phyloP scores from a whole-genome alignment of 768 basidiomycete genomes.

The Lenzites betulinus region DNA sequence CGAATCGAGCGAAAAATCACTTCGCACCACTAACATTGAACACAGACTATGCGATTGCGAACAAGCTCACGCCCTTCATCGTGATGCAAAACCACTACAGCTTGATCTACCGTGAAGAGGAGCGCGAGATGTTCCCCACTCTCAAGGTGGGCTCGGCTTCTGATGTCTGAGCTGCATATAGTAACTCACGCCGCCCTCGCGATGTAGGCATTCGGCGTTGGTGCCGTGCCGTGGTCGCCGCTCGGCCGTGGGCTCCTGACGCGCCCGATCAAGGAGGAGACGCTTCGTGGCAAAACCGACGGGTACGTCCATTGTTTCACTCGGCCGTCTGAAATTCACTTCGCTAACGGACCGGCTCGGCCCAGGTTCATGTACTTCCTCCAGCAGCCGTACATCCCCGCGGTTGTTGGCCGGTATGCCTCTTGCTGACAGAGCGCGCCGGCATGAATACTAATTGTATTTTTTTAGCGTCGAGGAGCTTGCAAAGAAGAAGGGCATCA shows the following conservation, averaged over 20 bases:
- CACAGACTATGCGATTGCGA: constrained; percentile 43
- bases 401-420: constrained; percentile 40
- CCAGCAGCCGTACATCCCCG: constrained; percentile 30
- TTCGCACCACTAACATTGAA: neutral
- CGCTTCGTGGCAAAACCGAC: constrained; percentile 28
- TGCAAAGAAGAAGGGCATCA: constrained; percentile 40
- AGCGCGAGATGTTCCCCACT: constrained; percentile 57
- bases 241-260: constrained; percentile 37
- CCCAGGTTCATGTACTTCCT: neutral
- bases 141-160: constrained; percentile 31
- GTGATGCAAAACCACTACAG: constrained; percentile 66
- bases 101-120: constrained; percentile 62
- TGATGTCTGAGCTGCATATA: neutral
- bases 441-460: neutral
- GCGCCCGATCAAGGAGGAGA: constrained; percentile 28
- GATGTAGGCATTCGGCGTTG: constrained; percentile 31
- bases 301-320: constrained; percentile 7
- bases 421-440: constrained; percentile 25
- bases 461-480: constrained; percentile 35
- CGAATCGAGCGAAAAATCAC: neutral
- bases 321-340: neutral
- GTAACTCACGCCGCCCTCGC: neutral
- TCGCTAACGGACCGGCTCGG: neutral
- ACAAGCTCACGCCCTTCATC: constrained; percentile 54
- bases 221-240: constrained; percentile 41